Evolutionary conservation across 768 basidiomycete genomes (phyloP).

Genomic region (Lactarius trivialis): DNA sequence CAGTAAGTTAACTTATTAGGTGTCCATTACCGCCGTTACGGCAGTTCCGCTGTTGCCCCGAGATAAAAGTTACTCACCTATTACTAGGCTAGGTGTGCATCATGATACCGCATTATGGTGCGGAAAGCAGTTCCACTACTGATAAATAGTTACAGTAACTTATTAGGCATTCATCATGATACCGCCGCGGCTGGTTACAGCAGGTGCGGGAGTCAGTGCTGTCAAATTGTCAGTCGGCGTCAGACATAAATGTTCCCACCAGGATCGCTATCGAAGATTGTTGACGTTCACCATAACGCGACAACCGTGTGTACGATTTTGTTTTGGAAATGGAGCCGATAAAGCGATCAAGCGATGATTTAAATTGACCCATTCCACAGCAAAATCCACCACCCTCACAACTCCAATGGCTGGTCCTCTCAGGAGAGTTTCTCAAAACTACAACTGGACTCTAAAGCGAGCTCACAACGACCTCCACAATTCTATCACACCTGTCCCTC

Average conservation of each 20-base stretch:
- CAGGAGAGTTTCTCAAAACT: slow-evolving; percentile 11
- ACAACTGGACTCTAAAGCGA: slow-evolving; percentile 14
- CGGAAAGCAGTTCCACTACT: not conserved
- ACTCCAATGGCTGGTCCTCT: slow-evolving; percentile 11
- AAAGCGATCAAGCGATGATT: not conserved
- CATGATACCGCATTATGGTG: not conserved
- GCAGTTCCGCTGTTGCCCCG: no score
- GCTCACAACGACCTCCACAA: slow-evolving; percentile 17
- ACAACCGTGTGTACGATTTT: not conserved
- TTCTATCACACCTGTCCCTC: not conserved
- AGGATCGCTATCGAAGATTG: not conserved
- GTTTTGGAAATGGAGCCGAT: not conserved
- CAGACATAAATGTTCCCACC: not conserved
- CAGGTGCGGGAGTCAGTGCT: not conserved
- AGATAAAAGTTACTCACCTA: no score
- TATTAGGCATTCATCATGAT: no score
- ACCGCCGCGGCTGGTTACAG: no score
- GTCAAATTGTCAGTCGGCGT: not conserved
- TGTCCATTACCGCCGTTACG: no score
- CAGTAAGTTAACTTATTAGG: no score
- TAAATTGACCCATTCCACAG: not conserved
- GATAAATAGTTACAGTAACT: no score
- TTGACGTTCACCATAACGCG: not conserved
- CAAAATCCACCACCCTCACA: not conserved
- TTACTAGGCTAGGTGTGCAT: no score